phyloP scores from a whole-genome alignment of 129 eudicot species.

The Apium graveolens region DNA sequence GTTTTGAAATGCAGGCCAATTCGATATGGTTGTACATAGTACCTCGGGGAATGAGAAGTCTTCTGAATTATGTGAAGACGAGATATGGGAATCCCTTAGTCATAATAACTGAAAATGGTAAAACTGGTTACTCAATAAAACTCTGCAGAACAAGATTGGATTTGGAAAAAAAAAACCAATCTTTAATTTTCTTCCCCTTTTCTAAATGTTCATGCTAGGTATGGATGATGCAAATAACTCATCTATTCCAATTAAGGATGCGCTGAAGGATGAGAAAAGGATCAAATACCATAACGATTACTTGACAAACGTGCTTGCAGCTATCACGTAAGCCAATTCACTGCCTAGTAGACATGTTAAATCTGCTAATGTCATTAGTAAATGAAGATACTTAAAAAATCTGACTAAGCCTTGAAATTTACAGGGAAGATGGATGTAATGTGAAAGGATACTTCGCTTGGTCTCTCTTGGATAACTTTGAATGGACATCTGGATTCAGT shows the following conservation, averaged over 20 bases:
- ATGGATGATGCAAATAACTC: conserved; percentile 76
- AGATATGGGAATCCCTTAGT: conserved; percentile 82
- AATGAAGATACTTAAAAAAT: not conserved
- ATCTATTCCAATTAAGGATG: conserved; percentile 32
- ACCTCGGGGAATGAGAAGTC: conserved; percentile 80
- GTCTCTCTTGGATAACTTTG: conserved; percentile 95
- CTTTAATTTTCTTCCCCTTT: not conserved
- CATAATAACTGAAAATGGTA: conserved; percentile 90
- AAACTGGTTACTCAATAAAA: not conserved
- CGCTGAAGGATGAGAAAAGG: conserved; percentile 65
- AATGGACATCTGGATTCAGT: conserved; percentile 93
- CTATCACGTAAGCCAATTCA: conserved; percentile 55
- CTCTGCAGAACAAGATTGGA: not conserved
- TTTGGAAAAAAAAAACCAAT: not conserved
- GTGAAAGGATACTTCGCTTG: conserved; percentile 91
- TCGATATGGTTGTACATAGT: conserved; percentile 93
- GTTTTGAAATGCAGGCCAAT: conserved; percentile 52
- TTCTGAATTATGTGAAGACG: conserved; percentile 63
- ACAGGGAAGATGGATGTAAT: conserved; percentile 93
- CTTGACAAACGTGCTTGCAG: conserved; percentile 57
- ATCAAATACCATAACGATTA: conserved; percentile 75
- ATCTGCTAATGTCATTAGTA: not conserved
- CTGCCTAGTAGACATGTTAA: not conserved
- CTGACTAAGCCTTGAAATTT: not conserved
- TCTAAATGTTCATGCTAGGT: conserved; percentile 33